A percentile compares a stretch with the other conserved stretches of the same genome.
Conservation (phyloP, 163 green algal species). For the Scenedesmus sp. region DNA sequence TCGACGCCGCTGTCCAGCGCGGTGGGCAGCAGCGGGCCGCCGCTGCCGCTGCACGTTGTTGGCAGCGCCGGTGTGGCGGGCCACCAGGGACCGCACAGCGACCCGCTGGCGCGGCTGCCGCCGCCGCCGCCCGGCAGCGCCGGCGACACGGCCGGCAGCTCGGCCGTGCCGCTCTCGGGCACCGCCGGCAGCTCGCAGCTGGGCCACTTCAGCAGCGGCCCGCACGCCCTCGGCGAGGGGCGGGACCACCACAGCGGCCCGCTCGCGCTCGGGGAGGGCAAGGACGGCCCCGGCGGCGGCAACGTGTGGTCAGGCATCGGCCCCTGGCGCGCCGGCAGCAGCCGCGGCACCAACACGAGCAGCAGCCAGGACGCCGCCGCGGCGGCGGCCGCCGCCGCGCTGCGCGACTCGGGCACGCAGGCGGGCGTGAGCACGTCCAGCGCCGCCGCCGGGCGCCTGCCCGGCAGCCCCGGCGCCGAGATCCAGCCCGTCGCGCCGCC, state of each 20-base stretch:
- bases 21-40: neutral
- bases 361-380: neutral
- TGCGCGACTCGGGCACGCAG: too few species aligned
- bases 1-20: constrained; percentile 12
- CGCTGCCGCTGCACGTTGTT: too few species aligned
- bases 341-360: neutral
- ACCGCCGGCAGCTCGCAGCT: neutral
- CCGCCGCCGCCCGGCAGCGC: neutral
- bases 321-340: neutral
- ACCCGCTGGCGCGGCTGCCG: neutral
- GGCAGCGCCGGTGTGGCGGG: neutral
- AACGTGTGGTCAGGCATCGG: neutral
- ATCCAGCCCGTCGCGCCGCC: constrained; percentile 4
- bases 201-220: too few species aligned
- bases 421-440: too few species aligned
- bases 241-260: constrained; percentile 12
- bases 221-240: too few species aligned
- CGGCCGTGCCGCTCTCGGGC: neutral
- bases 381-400: too few species aligned
- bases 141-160: neutral
- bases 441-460: neutral
- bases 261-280: neutral
- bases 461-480: neutral
- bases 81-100: neutral
- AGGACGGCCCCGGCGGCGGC: neutral